phyloP scores from a whole-genome alignment of 805 yeast genomes.

The Kluyveromyces wickerhamii region DNA sequence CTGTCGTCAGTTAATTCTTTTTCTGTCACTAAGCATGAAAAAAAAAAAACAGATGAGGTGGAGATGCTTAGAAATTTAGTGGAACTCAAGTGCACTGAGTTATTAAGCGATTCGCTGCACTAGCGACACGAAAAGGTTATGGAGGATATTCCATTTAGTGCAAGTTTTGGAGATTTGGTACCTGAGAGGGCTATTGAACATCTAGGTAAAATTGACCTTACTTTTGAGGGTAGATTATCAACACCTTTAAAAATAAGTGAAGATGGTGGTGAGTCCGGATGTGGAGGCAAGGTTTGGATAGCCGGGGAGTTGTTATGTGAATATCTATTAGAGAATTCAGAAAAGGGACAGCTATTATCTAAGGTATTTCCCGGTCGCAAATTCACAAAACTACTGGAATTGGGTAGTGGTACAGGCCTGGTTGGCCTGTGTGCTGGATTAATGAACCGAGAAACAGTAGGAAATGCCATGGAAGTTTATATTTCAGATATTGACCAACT shows the following conservation, averaged over 20 bases:
- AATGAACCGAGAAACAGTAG: slow-evolving; percentile 11
- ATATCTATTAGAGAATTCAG: slow-evolving; percentile 32
- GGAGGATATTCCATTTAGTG: slow-evolving; percentile 11
- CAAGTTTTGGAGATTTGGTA: slow-evolving; percentile 12
- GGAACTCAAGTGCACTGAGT: too few relatives aligned
- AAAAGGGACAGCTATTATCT: slow-evolving; percentile 8
- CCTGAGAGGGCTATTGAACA: slow-evolving; percentile 20
- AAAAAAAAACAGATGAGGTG: too few relatives aligned
- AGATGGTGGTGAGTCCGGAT: slow-evolving; percentile 53
- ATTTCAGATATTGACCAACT: slow-evolving; percentile 44
- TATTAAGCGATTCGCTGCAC: too few relatives aligned
- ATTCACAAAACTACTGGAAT: slow-evolving; percentile 35
- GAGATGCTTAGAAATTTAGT: too few relatives aligned
- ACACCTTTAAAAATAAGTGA: slow-evolving; percentile 37
- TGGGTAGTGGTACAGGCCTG: slow-evolving; percentile 55
- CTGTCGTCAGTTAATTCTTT: too few relatives aligned
- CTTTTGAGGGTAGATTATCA: slow-evolving; percentile 33
- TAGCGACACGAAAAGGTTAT: too few relatives aligned
- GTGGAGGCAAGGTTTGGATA: slow-evolving; percentile 59
- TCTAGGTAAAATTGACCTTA: slow-evolving; percentile 32
- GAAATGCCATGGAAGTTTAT: slow-evolving; percentile 29
- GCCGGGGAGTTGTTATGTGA: slow-evolving; percentile 49
- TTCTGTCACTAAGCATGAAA: too few relatives aligned
- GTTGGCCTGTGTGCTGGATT: slow-evolving; percentile 37
- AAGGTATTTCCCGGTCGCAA: slow-evolving; percentile 1